Evolutionary conservation across 441 rosid species (phyloP), one percentile per base, ranked within the genome.

Genomic region (Pelargonium exstipulatum): DNA sequence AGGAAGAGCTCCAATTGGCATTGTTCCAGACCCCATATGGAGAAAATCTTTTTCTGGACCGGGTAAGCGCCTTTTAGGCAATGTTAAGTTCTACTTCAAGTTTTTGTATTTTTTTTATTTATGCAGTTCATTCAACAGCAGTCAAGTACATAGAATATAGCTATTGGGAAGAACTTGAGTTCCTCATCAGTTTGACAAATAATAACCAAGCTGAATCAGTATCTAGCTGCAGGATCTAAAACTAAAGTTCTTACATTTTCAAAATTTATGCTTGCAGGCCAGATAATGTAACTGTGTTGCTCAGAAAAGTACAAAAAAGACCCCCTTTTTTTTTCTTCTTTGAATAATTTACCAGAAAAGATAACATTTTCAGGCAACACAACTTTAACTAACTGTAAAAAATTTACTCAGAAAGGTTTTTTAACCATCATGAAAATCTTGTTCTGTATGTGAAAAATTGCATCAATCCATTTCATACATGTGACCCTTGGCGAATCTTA

Each of bases 41-140:
- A 45, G 88, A 87, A 81, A 87, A 86, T 79, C 89, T 92, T 48
- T 90, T 92, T 79, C 78, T 88, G 35, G 97, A 89, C 14, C 1
- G 53, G 53, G 53, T 46, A 46, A 46, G 53, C 9, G n/a, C 13
- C 49, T 45, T 45, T 8, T 45, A 9, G 48, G 12, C 2, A 9
- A 45, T 45, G 12, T 45, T 45, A 3, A 32, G 35, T 3, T 32
- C 35, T 32, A 32, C 35, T 32, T 3, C 32, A 29, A 29, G 32
- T 29, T 29, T 29, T 29, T 29, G 2, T 29, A 29, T 29, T 45
- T 45, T 32, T 10, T 45, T 9, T 45, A 9, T 45, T 10, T 45
- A 9, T 45, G 49, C 13, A 45, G 48, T 43, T 43, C 48, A 10
- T 1, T 13, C 48, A 43, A 43, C 48, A 10, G 5, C 13, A 10